A percentile compares a stretch with the other conserved stretches of the same genome.
Conservation (phyloP, 2,329 filamentous ascomycete genomes). For the Thelonectria blattea region DNA sequence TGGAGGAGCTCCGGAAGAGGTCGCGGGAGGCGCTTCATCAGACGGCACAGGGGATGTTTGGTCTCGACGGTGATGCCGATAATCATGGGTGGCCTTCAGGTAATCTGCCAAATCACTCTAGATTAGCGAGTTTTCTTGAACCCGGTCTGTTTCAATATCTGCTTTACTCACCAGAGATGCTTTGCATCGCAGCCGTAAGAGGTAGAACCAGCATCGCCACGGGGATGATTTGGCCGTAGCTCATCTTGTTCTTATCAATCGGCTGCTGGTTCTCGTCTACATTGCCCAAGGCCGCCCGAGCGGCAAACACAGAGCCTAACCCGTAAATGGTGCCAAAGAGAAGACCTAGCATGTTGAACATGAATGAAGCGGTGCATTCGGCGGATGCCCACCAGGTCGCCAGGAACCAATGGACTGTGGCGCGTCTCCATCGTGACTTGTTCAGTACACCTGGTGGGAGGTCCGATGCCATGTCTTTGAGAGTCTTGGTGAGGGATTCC, state of each 20-base stretch:
- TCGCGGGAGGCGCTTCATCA: too few relatives aligned
- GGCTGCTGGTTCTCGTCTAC: too few relatives aligned
- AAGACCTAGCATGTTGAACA: background rate
- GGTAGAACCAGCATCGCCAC: background rate
- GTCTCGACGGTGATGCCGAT: background rate
- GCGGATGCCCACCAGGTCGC: background rate
- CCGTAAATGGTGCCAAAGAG: background rate
- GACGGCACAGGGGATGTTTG: too few relatives aligned
- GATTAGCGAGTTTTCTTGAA: background rate
- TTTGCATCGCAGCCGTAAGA: background rate
- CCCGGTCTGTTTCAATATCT: too few relatives aligned
- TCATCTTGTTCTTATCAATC: background rate
- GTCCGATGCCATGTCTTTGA: too few relatives aligned
- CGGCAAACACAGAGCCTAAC: background rate
- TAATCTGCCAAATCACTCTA: background rate
- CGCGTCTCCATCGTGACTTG: background rate
- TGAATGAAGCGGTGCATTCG: background rate
- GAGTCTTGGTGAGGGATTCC: too few relatives aligned
- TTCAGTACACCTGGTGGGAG: too few relatives aligned
- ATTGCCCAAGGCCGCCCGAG: background rate
- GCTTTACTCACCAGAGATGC: background rate
- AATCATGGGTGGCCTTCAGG: background rate
- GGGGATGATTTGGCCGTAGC: background rate
- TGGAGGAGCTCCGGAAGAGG: too few relatives aligned
- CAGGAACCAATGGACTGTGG: too few relatives aligned